These are phyloP conservation scores for Amanita rimosa DNA, from an alignment of 768 basidiomycete genomes.

Conservation along the genomic window DNA sequence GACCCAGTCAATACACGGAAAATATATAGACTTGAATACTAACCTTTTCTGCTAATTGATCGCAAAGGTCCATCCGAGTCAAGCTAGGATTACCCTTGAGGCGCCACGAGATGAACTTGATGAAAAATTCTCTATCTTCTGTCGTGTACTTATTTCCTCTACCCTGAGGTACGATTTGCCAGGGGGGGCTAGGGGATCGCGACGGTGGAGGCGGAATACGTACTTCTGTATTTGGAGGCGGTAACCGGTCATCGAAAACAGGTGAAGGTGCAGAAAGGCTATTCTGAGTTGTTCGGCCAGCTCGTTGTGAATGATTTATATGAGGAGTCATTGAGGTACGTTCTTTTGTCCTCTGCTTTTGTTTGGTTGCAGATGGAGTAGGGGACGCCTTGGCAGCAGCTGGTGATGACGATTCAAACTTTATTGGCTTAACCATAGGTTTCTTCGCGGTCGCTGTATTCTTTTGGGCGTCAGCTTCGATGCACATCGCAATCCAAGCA, in stretches of 20 bases:
- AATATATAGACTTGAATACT: conserved; percentile 6
- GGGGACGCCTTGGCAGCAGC: conserved; percentile 12
- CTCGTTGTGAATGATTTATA: conserved; percentile 14
- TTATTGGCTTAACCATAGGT: conserved; percentile 22
- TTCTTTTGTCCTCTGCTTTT: conserved; percentile 11
- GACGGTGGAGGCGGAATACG: conserved; percentile 53
- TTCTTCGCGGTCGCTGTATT: conserved; percentile 19
- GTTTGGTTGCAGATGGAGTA: conserved; percentile 12
- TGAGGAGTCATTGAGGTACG: conserved; percentile 13
- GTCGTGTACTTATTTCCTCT: conserved; percentile 54
- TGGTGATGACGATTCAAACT: conserved; percentile 19
- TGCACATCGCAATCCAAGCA: conserved; percentile 25
- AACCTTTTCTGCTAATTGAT: conserved; percentile 47
- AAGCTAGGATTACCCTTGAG: conserved; percentile 41
- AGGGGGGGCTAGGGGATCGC: conserved; percentile 61
- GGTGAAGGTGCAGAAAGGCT: conserved; percentile 45
- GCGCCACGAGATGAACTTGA: conserved; percentile 55
- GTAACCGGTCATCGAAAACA: conserved; percentile 34
- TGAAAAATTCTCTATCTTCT: conserved; percentile 56
- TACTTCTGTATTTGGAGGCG: conserved; percentile 50
- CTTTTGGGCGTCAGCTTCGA: conserved; percentile 10
- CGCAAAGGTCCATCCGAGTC: conserved; percentile 42
- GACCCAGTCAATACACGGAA: conserved; percentile 4
- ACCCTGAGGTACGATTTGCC: conserved; percentile 29
- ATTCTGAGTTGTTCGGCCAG: conserved; percentile 44